Evolutionary conservation across 169 alveolate genomes (phyloP).

Genomic region (Ichthyophthirius multifiliis): DNA sequence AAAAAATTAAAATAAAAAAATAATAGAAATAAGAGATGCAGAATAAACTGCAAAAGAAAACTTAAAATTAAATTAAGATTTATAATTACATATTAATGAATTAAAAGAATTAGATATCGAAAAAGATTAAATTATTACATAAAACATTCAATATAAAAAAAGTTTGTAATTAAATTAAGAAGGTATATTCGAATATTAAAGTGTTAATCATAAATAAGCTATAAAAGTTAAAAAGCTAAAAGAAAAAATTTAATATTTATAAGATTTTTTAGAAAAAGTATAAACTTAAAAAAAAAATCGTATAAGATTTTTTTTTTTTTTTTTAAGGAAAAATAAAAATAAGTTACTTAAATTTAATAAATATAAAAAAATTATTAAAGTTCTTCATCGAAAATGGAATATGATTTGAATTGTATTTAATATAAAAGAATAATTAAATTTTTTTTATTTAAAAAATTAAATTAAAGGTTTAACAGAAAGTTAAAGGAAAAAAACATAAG

Average conservation of each 20-base stretch:
- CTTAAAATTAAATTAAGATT: conserved; percentile 3
- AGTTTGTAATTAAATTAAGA: conserved; percentile 1
- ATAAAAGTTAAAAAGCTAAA: conserved; percentile 27
- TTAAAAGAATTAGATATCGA: conserved; percentile 1
- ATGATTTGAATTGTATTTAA: conserved; percentile 7
- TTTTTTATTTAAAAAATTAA: neutral
- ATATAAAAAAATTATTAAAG: conserved; percentile 10
- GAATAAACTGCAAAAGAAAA: conserved; percentile 18
- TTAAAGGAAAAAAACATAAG: conserved; percentile 14
- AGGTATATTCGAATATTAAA: conserved; percentile 9
- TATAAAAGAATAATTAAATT: neutral
- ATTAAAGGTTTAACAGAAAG: neutral
- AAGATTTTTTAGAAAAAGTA: neutral
- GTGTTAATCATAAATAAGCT: conserved; percentile 7
- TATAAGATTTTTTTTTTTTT: neutral
- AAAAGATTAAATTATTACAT: neutral
- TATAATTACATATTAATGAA: neutral
- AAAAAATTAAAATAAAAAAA: neutral
- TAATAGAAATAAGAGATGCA: conserved; percentile 15
- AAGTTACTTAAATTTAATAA: conserved; percentile 5
- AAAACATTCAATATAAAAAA: conserved; percentile 1
- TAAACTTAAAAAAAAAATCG: neutral
- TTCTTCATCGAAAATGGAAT: conserved; percentile 2
- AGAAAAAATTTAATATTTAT: conserved; percentile 27
- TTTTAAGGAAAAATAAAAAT: conserved; percentile 14